Evolutionary conservation across 2,329 filamentous ascomycete species (phyloP).

Genomic region (Botrytis tulipae): DNA sequence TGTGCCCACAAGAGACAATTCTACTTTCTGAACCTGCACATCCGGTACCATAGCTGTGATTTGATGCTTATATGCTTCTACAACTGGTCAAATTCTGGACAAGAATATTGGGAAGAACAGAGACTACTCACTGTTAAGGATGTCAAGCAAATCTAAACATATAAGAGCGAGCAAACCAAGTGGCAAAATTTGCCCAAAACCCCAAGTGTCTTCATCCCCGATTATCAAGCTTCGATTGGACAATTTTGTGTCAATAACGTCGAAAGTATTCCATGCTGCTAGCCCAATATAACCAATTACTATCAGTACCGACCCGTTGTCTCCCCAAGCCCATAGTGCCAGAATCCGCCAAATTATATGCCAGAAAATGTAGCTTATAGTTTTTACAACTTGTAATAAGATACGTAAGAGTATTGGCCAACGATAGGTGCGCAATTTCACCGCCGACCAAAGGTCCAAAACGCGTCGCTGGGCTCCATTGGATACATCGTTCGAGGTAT

Average conservation of each 20-base stretch:
- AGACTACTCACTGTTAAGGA: slow-evolving; percentile 19
- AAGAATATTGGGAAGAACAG: background rate
- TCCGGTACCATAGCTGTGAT: background rate
- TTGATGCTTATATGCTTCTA: slow-evolving; percentile 18
- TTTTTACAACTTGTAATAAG: background rate
- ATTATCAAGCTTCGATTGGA: slow-evolving; percentile 21
- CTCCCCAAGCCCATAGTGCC: slow-evolving; percentile 23
- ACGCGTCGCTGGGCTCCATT: background rate
- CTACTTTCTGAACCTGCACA: background rate
- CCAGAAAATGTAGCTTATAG: background rate
- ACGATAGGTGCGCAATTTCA: background rate
- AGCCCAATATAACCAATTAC: slow-evolving; percentile 21
- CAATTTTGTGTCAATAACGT: slow-evolving; percentile 23
- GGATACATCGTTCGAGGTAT: background rate
- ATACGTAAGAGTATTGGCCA: background rate
- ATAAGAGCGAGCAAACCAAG: slow-evolving; percentile 22
- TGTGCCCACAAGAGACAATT: background rate
- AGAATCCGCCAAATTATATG: slow-evolving; percentile 13
- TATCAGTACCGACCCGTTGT: slow-evolving; percentile 17
- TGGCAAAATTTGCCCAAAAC: slow-evolving; percentile 25
- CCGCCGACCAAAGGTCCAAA: background rate
- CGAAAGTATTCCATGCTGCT: slow-evolving; percentile 23
- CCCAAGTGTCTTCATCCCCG: slow-evolving; percentile 24
- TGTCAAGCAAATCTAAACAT: slow-evolving; percentile 23
- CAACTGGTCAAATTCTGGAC: background rate